Evolutionary conservation across 495 filamentous ascomycete genomes (phyloP), one percentile per base, ranked within the genome.

Genomic region (Trichoderma reesei): DNA sequence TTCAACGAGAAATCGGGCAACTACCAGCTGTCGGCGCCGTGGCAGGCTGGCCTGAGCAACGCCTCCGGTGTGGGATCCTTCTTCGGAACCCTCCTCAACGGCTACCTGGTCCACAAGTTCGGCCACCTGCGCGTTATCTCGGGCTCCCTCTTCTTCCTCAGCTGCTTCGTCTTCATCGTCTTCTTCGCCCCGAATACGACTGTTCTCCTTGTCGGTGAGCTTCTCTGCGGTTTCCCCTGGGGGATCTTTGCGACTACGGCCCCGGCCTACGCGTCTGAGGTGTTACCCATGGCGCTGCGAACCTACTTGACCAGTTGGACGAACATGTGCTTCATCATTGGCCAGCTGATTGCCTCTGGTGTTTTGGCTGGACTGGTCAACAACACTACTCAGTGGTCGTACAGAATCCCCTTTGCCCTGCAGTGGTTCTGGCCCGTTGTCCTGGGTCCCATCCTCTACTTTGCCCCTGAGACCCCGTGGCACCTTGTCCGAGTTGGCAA

Each of bases 361-460:
- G 86, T 89, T 60, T 80, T 87, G 44, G 80, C 79, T 64, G 77
- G 75, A 0, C 80, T 87, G 66, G 69, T 85, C 48, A 69, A 69
- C 36, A 74, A 82, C 10, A 59, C 69, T 10, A 82, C 84, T 61
- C 70, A 88, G 66, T 88, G 85, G 83, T 79, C 84, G 3, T 89
- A 88, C 69, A 76, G 81, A 9, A 82, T 85, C 65, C 85, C 86
- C 0, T 88, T 84, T 63, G 83, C 76, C 3, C 64, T 88, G 5
- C 88, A 91, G 69, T 91, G 88, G 88, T 83, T 91, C 71, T 91
- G 86, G 86, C 86, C 87, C 1, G 67, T 88, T 18, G 86, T 87
- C 0, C 76, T 91, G 26, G 76, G 87, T 39, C 80, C 84, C 63
- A 85, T 80, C 3, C 76, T 85, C 20, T 68, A 77, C 59, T 79